Evolutionary conservation across 202 grass and related monocot genomes (phyloP), one percentile per base, ranked within the genome.

Genomic region (Sporobolus alterniflorus): DNA sequence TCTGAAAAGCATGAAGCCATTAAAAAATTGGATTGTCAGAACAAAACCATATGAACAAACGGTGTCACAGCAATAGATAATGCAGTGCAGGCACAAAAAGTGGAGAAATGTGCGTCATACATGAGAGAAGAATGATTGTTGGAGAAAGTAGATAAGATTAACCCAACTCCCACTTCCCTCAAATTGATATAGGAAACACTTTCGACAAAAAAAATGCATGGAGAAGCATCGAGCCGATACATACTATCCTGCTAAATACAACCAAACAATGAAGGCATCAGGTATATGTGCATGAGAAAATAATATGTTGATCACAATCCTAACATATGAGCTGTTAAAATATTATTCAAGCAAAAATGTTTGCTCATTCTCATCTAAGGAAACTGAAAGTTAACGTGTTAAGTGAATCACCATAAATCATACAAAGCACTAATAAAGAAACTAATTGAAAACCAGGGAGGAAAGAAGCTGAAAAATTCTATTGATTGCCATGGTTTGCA

Each of bases 61-160:
- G n/a, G n/a, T n/a, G n/a, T n/a, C n/a, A n/a, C n/a, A n/a, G n/a
- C n/a, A n/a, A n/a, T n/a, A n/a, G n/a, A n/a, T n/a, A n/a, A n/a
- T n/a, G n/a, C n/a, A n/a, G n/a, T n/a, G n/a, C n/a, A n/a, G n/a
- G n/a, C n/a, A n/a, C n/a, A n/a, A n/a, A n/a, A n/a, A n/a, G n/a
- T n/a, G n/a, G n/a, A n/a, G n/a, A n/a, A n/a, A n/a, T n/a, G n/a
- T n/a, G n/a, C n/a, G n/a, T n/a, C n/a, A n/a, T n/a, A 21, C 33
- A 76, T 90, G 78, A 39, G 73, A 67, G 85, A 80, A 96, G 91
- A 93, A 93, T 96, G 90, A 93, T 96, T 96, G 83, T 96, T 93
- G 93, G 78, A 68, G 76, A 91, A 89, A 86, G 28, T 77, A 93
- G 4, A 50, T 20, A 82, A 75, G 69, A 32, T 72, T 68, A 89